Evolutionary conservation across 306 rosid genomes (phyloP), one percentile per base, ranked within the genome.

Genomic region (Cicer yamashitae): DNA sequence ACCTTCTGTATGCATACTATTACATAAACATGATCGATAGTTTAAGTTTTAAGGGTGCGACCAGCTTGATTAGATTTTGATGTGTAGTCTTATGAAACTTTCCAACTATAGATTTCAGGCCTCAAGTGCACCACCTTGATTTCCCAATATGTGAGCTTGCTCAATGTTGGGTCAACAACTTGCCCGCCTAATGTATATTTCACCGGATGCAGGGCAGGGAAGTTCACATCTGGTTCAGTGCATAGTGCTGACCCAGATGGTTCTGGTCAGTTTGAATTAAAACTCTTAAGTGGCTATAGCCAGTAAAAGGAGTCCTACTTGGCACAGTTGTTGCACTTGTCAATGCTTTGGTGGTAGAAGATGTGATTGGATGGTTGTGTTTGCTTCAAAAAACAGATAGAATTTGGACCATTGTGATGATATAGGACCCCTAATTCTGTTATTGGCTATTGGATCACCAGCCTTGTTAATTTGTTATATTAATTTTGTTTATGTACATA

Each of bases 371-470:
- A 12, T 48, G 15, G 54, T 45, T 9, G 13, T 8, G 50, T 45
- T 30, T 30, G 34, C 5, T 30, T 30, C 5, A 30, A 30, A 30
- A 30, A 30, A 30, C 34, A 30, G 34, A 30, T 30, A 50, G 15
- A 51, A 51, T 51, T 51, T 51, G 17, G 57, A 51, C 57, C 22
- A 14, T 51, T 14, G 7, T 51, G 57, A 51, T 3, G 20, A 51
- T 51, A 14, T 51, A 51, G 11, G 57, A 18, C 10, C 30, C 60
- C 60, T 18, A 9, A 18, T 7, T 22, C 60, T 54, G 60, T 54
- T 53, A 53, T 53, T 59, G 40, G 65, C 14, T 59, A 34, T 7
- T 10, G 65, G 15, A 37, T 61, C 67, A 37, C 67, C 38, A 37
- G 17, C 18, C 5, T n/a, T 60, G 3, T 12, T 37, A 2, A 18